These are phyloP conservation scores for Prunus mira DNA, from an alignment of 306 rosid species.

Conservation along the genomic window DNA sequence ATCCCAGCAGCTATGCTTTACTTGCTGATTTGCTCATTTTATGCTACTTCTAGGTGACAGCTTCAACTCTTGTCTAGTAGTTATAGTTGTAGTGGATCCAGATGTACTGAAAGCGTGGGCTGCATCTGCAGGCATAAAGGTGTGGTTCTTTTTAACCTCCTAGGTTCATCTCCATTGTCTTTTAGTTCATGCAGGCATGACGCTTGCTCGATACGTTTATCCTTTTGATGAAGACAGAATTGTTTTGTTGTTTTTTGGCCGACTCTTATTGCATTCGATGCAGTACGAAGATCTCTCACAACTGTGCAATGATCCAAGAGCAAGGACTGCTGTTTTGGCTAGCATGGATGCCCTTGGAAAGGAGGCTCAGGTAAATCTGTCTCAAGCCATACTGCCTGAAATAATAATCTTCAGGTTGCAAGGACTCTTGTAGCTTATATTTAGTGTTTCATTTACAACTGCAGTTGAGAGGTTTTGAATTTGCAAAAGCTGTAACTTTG, in stretches of 20 bases:
- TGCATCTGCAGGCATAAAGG: slow-evolving; percentile 67
- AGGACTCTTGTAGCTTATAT: background rate
- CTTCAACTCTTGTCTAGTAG: slow-evolving; percentile 71
- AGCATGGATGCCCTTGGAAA: slow-evolving; percentile 77
- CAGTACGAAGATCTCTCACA: slow-evolving; percentile 63
- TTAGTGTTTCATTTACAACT: slow-evolving; percentile 15
- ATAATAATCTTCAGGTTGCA: background rate
- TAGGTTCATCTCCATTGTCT: too few relatives aligned
- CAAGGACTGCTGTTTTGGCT: slow-evolving; percentile 68
- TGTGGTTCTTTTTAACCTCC: background rate
- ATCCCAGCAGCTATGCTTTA: background rate
- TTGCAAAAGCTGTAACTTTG: slow-evolving; percentile 70
- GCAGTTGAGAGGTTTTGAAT: slow-evolving; percentile 95
- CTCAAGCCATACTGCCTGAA: background rate
- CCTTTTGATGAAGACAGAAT: background rate
- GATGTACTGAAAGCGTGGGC: slow-evolving; percentile 80
- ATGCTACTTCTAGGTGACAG: slow-evolving; percentile 62
- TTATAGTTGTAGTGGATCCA: slow-evolving; percentile 69
- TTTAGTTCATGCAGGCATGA: background rate
- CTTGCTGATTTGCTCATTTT: background rate
- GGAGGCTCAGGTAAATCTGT: slow-evolving; percentile 60
- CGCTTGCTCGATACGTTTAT: background rate
- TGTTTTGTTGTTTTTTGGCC: too few relatives aligned
- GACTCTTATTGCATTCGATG: slow-evolving; percentile 19
- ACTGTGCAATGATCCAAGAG: slow-evolving; percentile 75